Percentiles rank a stretch among this genome's conserved stretches.
phyloP scores from a whole-genome alignment of 768 basidiomycete genomes.

The Tulasnella sp. region DNA sequence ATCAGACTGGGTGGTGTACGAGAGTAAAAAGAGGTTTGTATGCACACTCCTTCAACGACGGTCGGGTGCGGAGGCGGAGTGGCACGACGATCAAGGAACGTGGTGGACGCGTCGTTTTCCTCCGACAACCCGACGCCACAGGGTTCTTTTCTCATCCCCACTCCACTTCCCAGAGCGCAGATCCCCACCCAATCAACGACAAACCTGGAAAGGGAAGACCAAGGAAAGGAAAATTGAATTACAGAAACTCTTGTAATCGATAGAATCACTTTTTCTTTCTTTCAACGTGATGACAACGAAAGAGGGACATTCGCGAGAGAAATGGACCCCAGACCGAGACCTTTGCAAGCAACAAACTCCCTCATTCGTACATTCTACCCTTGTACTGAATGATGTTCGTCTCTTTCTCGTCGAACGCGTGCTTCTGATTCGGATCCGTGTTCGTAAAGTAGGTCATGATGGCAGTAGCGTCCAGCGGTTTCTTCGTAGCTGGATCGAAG shows the following conservation, averaged over 20 bases:
- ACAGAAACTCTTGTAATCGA: too few relatives aligned
- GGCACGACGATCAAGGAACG: background rate
- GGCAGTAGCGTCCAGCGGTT: conserved; percentile 1
- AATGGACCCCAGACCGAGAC: too few relatives aligned
- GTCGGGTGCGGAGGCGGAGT: background rate
- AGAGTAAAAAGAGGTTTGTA: background rate
- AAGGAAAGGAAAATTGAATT: too few relatives aligned
- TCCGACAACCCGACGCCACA: background rate
- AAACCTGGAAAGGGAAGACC: background rate
- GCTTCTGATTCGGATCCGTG: conserved; percentile 8
- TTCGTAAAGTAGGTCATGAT: conserved; percentile 10
- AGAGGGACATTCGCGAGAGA: background rate
- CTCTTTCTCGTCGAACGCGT: conserved; percentile 4
- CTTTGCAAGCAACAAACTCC: background rate
- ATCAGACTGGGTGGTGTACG: background rate
- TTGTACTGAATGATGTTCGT: conserved; percentile 10
- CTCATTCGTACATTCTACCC: conserved; percentile 8
- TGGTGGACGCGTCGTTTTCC: background rate
- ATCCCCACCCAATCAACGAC: background rate
- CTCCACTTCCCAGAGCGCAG: background rate
- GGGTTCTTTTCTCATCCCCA: background rate
- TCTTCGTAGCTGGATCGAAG: conserved; percentile 5
- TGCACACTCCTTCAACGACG: background rate
- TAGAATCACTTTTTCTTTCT: too few relatives aligned
- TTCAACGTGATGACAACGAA: background rate